Conservation (phyloP, 345 rosid genomes). For the Dimocarpus longan region DNA sequence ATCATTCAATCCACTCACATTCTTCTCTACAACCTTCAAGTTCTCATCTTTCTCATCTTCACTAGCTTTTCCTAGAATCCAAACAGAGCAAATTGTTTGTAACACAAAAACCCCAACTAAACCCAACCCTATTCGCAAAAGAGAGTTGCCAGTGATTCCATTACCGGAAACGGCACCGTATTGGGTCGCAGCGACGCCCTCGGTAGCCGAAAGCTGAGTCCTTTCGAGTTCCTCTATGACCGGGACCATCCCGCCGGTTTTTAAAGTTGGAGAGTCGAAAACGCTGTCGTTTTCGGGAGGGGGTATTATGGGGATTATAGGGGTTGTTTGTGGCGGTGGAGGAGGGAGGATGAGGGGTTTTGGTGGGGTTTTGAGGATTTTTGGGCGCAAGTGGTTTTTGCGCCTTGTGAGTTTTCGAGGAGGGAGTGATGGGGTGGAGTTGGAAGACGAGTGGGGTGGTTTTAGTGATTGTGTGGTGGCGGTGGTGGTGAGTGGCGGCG, state of each 20-base stretch:
- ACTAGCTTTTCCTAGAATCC: constrained; percentile 39
- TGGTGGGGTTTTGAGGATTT: constrained; percentile 72
- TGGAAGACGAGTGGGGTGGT: constrained; percentile 14
- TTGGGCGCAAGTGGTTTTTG: constrained; percentile 73
- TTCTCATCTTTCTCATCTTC: constrained; percentile 27
- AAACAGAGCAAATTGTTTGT: constrained; percentile 53
- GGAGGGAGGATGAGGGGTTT: constrained; percentile 38
- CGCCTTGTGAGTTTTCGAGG: constrained; percentile 41
- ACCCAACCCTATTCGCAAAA: constrained; percentile 47
- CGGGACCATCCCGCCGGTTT: constrained; percentile 8
- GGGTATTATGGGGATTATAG: constrained; percentile 22
- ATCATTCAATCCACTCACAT: constrained; percentile 15
- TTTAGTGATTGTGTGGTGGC: neutral
- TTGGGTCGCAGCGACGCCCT: constrained; percentile 30
- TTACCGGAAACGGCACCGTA: constrained; percentile 33
- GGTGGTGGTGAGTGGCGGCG: constrained; percentile 1
- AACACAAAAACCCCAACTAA: constrained; percentile 51
- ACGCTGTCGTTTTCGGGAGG: constrained; percentile 25
- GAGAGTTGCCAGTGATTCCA: constrained; percentile 35
- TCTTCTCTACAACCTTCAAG: constrained; percentile 12
- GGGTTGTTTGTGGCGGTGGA: constrained; percentile 24
- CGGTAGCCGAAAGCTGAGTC: constrained; percentile 31
- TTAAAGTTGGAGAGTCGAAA: constrained; percentile 18
- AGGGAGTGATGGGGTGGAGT: constrained; percentile 28
- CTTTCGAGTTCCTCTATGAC: constrained; percentile 35